Percentiles rank a stretch among this genome's conserved stretches.
Evolutionary conservation across 371 early-diverging fungal species (phyloP).

Genomic region (Mortierella sp.): DNA sequence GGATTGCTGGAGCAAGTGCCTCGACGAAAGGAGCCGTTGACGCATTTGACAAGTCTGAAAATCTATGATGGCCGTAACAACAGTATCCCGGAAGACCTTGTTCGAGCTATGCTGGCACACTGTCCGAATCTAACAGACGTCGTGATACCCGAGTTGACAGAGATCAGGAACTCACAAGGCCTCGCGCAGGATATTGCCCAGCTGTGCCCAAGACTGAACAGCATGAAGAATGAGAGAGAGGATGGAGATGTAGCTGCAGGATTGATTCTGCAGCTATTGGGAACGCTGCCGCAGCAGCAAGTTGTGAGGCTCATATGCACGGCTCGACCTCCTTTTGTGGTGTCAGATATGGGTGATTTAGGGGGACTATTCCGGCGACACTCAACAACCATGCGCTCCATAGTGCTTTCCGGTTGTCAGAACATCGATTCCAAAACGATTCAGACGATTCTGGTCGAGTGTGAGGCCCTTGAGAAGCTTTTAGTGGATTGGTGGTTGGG

Average conservation of each 20-base stretch:
- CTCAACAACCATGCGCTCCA: no score
- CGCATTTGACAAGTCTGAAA: not conserved
- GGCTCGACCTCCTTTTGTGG: no score
- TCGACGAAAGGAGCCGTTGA: not conserved
- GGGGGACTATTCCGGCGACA: no score
- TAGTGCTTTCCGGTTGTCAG: no score
- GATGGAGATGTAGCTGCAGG: not conserved
- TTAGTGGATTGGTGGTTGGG: accelerated
- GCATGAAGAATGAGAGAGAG: no score
- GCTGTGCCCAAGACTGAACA: not conserved
- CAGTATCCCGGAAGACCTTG: no score
- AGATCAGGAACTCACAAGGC: not conserved
- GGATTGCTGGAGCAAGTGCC: not conserved
- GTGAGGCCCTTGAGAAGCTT: not conserved
- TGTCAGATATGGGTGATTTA: no score
- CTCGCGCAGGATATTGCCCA: not conserved
- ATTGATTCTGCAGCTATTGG: not conserved
- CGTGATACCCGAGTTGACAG: not conserved
- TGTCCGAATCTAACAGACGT: not conserved
- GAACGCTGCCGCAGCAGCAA: not conserved
- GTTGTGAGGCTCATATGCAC: no score
- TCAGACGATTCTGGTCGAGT: no score
- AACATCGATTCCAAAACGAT: no score
- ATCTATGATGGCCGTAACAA: no score
- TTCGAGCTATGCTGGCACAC: not conserved